These are phyloP conservation scores for Metrosideros polymorpha DNA, from an alignment of 441 rosid genomes.

Conservation along the genomic window DNA sequence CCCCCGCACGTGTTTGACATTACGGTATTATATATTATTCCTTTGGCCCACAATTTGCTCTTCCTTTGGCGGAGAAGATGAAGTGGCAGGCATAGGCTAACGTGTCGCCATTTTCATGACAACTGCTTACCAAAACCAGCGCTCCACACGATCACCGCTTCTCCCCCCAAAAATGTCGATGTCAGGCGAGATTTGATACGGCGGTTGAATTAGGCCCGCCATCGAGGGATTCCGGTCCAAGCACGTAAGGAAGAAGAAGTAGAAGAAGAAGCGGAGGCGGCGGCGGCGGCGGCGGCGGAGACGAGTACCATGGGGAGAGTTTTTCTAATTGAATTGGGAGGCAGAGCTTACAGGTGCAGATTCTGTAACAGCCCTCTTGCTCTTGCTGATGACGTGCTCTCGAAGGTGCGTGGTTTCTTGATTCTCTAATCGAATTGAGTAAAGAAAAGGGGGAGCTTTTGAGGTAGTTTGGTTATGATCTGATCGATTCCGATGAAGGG, in stretches of 20 bases:
- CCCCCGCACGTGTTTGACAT: neutral
- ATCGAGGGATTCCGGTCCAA: neutral
- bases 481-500: neutral
- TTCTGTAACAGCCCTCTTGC: constrained; percentile 1
- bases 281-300: neutral
- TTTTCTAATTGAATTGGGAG: neutral
- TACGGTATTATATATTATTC: no score
- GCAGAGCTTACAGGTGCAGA: neutral
- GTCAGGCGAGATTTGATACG: neutral
- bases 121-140: neutral
- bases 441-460: neutral
- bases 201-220: neutral
- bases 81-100: neutral
- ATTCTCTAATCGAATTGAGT: neutral
- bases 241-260: neutral
- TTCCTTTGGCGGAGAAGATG: neutral
- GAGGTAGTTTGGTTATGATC: neutral
- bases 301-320: neutral
- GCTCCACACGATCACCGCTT: neutral
- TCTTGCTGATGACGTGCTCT: neutral
- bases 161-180: neutral
- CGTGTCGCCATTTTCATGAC: neutral
- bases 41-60: neutral
- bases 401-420: neutral
- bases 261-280: neutral